Percentiles rank a stretch among this genome's conserved stretches.
phyloP scores from a whole-genome alignment of 345 rosid species.

The Acer campestre region DNA sequence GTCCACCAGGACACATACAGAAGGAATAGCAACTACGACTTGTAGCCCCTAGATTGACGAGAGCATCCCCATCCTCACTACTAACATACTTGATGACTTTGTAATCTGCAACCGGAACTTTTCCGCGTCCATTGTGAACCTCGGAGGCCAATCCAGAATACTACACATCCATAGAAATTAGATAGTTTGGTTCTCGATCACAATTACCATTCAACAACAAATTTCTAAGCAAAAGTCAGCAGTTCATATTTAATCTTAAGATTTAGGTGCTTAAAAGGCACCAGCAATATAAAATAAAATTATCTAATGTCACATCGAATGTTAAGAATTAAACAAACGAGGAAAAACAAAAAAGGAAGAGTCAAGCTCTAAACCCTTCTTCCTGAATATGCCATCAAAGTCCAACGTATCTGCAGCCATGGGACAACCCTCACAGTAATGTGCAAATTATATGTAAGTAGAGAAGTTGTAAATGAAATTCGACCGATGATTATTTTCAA shows the following conservation, averaged over 20 bases:
- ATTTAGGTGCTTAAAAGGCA: neutral
- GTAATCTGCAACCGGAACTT: constrained; percentile 95
- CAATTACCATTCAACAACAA: neutral
- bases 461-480: neutral
- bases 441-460: neutral
- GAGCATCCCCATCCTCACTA: constrained; percentile 32
- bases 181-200: neutral
- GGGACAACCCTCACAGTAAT: neutral
- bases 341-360: too few species aligned
- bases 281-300: neutral
- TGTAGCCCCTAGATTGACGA: constrained; percentile 26
- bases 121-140: constrained; percentile 79
- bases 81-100: constrained; percentile 71
- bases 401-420: neutral
- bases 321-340: neutral
- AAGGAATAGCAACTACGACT: constrained; percentile 90
- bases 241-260: neutral
- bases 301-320: neutral
- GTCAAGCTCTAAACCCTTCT: neutral
- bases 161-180: constrained; percentile 37
- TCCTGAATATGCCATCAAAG: neutral
- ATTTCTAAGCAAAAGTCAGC: neutral
- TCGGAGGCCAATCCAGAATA: constrained; percentile 73
- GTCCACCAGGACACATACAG: constrained; percentile 99
- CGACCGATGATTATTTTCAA: neutral